Percentiles rank a stretch among this genome's conserved stretches.
phyloP scores from a whole-genome alignment of 148 eudicot genomes.

The Chenopodium quinoa region DNA sequence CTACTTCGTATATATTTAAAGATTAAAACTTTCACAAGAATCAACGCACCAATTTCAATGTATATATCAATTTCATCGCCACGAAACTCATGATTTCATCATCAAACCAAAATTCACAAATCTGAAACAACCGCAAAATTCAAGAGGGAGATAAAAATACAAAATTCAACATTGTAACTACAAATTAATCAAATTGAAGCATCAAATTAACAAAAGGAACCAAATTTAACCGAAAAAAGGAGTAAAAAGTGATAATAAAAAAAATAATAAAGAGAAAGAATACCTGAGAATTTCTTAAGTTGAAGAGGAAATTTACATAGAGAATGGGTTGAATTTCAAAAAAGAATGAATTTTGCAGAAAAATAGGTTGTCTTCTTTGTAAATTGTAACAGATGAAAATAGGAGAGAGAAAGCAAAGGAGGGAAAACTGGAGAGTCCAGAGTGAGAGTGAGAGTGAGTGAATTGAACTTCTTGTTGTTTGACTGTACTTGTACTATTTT shows the following conservation, averaged over 20 bases:
- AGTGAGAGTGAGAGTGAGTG: background rate
- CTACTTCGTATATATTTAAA: background rate
- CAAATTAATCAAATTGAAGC: background rate
- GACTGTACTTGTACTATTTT: background rate
- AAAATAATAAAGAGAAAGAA: background rate
- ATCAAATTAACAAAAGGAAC: background rate
- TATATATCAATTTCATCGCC: background rate
- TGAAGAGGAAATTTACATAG: no score
- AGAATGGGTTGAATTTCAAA: no score
- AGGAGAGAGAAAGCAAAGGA: background rate
- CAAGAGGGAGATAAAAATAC: background rate
- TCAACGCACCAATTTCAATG: background rate
- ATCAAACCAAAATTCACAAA: background rate
- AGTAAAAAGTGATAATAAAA: background rate
- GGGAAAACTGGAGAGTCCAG: background rate
- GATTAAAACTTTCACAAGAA: background rate
- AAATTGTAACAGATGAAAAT: background rate
- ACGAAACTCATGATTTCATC: background rate
- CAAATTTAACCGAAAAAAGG: background rate
- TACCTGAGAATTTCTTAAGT: background rate
- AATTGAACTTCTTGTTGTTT: background rate
- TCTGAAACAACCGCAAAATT: background rate
- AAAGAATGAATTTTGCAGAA: background rate
- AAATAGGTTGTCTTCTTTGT: constrained; percentile 1
- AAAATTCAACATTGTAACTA: background rate